phyloP scores from a whole-genome alignment of 1,284 basidiomycete genomes.

The Marasmius fiardii region DNA sequence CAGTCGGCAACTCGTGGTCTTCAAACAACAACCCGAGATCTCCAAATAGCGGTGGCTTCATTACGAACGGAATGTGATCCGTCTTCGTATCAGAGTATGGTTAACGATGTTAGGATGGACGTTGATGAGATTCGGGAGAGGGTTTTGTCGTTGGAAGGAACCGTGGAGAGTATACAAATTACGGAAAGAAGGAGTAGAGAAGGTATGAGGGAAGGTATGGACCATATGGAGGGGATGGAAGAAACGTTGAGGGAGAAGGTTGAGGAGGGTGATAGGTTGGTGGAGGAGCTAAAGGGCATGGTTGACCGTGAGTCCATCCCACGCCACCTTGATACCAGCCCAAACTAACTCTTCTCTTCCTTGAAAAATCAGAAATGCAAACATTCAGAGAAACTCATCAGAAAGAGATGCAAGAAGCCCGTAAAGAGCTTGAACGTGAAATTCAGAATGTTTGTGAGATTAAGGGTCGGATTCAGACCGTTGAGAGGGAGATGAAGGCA shows the following conservation, averaged over 20 bases:
- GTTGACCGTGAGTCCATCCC: background rate
- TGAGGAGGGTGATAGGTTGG: background rate
- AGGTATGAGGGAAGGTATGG: background rate
- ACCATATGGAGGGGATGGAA: background rate
- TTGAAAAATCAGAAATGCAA: slow-evolving; percentile 31
- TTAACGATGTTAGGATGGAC: background rate
- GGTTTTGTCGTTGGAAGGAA: too few relatives aligned
- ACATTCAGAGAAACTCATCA: background rate
- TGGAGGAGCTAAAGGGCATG: background rate
- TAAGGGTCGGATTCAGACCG: background rate
- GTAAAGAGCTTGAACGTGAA: too few relatives aligned
- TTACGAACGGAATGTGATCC: too few relatives aligned
- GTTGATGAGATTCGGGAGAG: background rate
- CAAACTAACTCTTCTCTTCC: background rate
- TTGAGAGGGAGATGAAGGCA: background rate
- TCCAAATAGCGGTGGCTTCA: too few relatives aligned
- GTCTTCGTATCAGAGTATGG: background rate
- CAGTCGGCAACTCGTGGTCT: too few relatives aligned
- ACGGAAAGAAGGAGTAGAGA: background rate
- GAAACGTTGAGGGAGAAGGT: background rate
- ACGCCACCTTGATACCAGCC: background rate
- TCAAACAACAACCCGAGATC: too few relatives aligned
- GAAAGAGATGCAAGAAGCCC: slow-evolving; percentile 1
- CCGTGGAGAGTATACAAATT: too few relatives aligned
- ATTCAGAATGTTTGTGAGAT: too few relatives aligned